Percentiles rank a stretch among this genome's conserved stretches.
Evolutionary conservation across 2,329 filamentous ascomycete genomes (phyloP).

Genomic region (Phaeosphaeria sp.): DNA sequence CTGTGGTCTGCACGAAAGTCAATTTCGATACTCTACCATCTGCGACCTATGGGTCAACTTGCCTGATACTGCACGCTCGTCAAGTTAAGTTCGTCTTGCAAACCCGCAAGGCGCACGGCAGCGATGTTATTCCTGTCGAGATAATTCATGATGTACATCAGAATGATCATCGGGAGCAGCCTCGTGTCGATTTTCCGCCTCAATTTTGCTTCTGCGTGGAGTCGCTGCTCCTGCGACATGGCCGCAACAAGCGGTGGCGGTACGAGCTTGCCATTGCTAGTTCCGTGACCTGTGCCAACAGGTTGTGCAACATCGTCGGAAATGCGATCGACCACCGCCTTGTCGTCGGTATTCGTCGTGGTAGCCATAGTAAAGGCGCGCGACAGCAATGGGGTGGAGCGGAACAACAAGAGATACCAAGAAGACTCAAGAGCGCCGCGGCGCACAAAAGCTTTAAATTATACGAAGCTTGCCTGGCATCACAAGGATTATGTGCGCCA

Average conservation of each 20-base stretch:
- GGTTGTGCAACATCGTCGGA: slow-evolving; percentile 29
- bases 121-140: slow-evolving; percentile 71
- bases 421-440: neutral
- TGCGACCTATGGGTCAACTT: neutral
- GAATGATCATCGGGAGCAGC: slow-evolving; percentile 71
- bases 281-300: slow-evolving; percentile 18
- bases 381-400: slow-evolving; percentile 1
- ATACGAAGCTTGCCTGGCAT: slow-evolving; percentile 19
- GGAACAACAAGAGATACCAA: slow-evolving; percentile 8
- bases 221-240: slow-evolving; percentile 60
- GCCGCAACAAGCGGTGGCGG: slow-evolving; percentile 45
- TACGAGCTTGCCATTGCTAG: slow-evolving; percentile 30
- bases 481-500: slow-evolving; percentile 9
- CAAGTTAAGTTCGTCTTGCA: slow-evolving; percentile 66
- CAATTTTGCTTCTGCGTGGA: slow-evolving; percentile 62
- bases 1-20: slow-evolving; percentile 7
- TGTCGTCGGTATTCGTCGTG: slow-evolving; percentile 22
- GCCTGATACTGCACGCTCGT: slow-evolving; percentile 66
- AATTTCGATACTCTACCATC: neutral
- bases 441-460: slow-evolving; percentile 21
- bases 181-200: slow-evolving; percentile 74
- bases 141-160: slow-evolving; percentile 79
- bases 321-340: slow-evolving; percentile 27
- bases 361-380: slow-evolving; percentile 23
- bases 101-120: slow-evolving; percentile 66